phyloP scores from a whole-genome alignment of 345 rosid genomes.

The Lepidium africanum region DNA sequence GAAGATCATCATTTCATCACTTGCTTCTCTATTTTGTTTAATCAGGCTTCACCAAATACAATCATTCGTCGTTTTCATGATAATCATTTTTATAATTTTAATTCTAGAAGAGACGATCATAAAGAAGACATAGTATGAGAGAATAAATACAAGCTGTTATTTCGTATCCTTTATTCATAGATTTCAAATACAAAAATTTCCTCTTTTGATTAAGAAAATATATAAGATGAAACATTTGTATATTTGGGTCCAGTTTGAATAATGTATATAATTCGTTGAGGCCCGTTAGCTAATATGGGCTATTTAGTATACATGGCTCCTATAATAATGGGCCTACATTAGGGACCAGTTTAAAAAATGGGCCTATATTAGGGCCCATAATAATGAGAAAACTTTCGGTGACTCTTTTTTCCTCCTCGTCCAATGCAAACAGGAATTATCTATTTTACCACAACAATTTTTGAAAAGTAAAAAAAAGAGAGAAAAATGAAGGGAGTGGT shows the following conservation, averaged over 20 bases:
- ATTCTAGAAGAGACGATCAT: neutral
- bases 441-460: neutral
- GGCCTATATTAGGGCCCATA: neutral
- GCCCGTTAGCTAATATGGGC: neutral
- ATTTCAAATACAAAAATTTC: no score
- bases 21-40: constrained; percentile 21
- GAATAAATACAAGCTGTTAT: neutral
- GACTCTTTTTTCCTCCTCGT: constrained; percentile 47
- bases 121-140: neutral
- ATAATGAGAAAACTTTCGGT: constrained; percentile 29
- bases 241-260: neutral
- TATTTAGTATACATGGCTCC: neutral
- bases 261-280: neutral
- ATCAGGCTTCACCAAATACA: constrained; percentile 6
- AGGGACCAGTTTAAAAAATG: no score
- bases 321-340: neutral
- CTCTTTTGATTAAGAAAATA: no score
- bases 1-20: constrained; percentile 26
- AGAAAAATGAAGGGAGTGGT: constrained; percentile 8
- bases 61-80: neutral
- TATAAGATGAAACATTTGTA: neutral
- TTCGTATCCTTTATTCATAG: no score
- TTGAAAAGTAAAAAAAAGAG: neutral
- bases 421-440: constrained; percentile 31
- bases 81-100: neutral